A percentile compares a stretch with the other conserved stretches of the same genome.
Conservation (phyloP, 1,139 yeast genomes). For the Arxiozyma slooffiae region DNA sequence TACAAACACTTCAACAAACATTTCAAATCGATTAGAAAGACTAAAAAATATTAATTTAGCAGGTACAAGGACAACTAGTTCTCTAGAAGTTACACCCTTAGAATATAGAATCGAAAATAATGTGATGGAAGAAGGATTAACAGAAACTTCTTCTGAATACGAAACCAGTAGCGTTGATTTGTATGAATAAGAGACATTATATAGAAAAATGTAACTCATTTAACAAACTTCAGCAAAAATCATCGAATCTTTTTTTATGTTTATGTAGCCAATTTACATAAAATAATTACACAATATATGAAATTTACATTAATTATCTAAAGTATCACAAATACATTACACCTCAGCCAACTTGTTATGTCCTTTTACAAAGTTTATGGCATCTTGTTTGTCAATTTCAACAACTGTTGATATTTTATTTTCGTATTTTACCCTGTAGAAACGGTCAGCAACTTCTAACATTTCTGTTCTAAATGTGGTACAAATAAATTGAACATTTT, state of each 20-base stretch:
- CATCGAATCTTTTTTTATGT: too few relatives aligned
- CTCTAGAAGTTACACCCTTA: neutral
- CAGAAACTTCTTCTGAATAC: constrained; percentile 1
- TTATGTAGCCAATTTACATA: neutral
- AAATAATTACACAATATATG: neutral
- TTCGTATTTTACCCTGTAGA: constrained; percentile 77
- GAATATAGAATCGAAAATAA: too few relatives aligned
- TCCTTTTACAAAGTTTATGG: constrained; percentile 72
- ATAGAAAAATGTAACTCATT: too few relatives aligned
- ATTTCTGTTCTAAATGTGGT: constrained; percentile 94
- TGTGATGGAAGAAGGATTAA: neutral
- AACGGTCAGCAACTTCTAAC: constrained; percentile 76
- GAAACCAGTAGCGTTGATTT: neutral
- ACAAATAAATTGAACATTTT: constrained; percentile 78
- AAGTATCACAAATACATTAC: constrained; percentile 1
- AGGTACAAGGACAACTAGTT: neutral
- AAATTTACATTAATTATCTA: neutral
- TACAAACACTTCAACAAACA: neutral
- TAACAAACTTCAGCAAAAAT: neutral
- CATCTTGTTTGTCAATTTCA: constrained; percentile 62
- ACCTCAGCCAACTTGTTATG: constrained; percentile 21
- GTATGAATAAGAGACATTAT: neutral
- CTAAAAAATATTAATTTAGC: neutral
- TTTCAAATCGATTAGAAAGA: neutral
- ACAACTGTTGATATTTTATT: constrained; percentile 75